phyloP scores from a whole-genome alignment of 2,329 filamentous ascomycete species.

The Monosporascus sp. region DNA sequence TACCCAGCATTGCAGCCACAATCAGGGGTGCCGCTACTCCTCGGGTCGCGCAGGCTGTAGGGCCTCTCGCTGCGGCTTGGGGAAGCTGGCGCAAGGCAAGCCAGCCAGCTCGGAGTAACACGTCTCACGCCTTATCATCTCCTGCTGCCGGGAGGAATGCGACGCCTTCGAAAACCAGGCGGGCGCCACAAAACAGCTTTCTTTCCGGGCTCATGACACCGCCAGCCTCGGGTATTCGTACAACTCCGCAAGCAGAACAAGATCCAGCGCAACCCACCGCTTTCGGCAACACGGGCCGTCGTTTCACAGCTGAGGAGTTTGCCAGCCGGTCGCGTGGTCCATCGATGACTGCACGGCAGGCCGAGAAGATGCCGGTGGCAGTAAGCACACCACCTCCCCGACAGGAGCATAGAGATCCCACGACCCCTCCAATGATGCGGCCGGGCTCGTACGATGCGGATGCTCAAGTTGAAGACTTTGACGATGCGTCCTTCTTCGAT shows the following conservation, averaged over 20 bases:
- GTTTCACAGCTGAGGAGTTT: conserved; percentile 47
- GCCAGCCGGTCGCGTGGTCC: conserved; percentile 31
- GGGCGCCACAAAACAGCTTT: conserved; percentile 51
- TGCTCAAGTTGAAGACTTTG: conserved; percentile 53
- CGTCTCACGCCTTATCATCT: conserved; percentile 43
- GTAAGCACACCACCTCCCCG: conserved; percentile 38
- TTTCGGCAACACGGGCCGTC: conserved; percentile 54
- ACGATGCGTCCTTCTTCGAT: conserved; percentile 55
- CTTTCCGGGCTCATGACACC: conserved; percentile 82
- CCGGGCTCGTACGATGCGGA: conserved; percentile 55
- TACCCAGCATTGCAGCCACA: conserved; percentile 73
- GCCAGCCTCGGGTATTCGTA: conserved; percentile 69
- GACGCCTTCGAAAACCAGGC: conserved; percentile 57
- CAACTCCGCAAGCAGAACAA: conserved; percentile 43
- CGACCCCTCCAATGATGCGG: conserved; percentile 59
- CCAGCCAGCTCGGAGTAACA: conserved; percentile 42
- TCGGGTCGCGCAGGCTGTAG: conserved; percentile 77
- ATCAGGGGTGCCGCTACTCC: conserved; percentile 74
- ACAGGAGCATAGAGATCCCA: conserved; percentile 35
- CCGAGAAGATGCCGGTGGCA: conserved; percentile 33
- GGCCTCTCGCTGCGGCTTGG: conserved; percentile 80
- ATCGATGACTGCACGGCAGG: conserved; percentile 28
- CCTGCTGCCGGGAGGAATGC: conserved; percentile 35
- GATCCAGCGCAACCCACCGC: conserved; percentile 50
- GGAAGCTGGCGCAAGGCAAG: conserved; percentile 82